phyloP scores from a whole-genome alignment of 2,329 filamentous ascomycete species.

The Aspergillus sp. region DNA sequence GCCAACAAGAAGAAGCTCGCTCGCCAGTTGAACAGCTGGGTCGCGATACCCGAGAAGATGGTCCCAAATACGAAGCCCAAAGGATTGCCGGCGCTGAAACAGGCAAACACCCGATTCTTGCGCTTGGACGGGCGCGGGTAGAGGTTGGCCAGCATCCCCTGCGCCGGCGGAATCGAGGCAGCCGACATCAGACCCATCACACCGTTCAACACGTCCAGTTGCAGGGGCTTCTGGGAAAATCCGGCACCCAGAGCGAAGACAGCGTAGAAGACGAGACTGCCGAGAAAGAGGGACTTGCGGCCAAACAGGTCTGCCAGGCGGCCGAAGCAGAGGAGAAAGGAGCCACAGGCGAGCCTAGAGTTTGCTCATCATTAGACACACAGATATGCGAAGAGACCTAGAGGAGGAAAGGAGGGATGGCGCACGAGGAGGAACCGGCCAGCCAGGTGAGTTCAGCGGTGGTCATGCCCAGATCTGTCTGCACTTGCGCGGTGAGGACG shows the following conservation, averaged over 20 bases:
- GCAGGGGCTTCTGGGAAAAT: slow-evolving; percentile 61
- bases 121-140: slow-evolving; percentile 63
- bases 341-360: slow-evolving; percentile 59
- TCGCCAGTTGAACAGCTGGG: slow-evolving; percentile 64
- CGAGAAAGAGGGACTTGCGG: slow-evolving; percentile 62
- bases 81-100: slow-evolving; percentile 61
- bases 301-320: slow-evolving; percentile 67
- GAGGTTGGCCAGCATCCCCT: slow-evolving; percentile 64
- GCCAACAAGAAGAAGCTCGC: slow-evolving; percentile 63
- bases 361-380: no score
- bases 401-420: slow-evolving; percentile 5
- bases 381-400: no score
- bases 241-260: slow-evolving; percentile 60
- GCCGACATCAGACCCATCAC: slow-evolving; percentile 66
- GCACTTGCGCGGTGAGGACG: slow-evolving; percentile 65
- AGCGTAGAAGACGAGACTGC: slow-evolving; percentile 61
- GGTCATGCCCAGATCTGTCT: slow-evolving; percentile 61
- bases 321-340: slow-evolving; percentile 68
- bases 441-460: slow-evolving; percentile 70
- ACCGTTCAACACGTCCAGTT: slow-evolving; percentile 64
- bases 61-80: slow-evolving; percentile 60
- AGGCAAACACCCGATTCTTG: slow-evolving; percentile 68
- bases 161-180: slow-evolving; percentile 64
- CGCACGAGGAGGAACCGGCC: slow-evolving; percentile 60
- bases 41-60: slow-evolving; percentile 64